Base-by-base conservation (phyloP, 2,329 filamentous ascomycete species). In the Aspergillus sp. region DNA sequence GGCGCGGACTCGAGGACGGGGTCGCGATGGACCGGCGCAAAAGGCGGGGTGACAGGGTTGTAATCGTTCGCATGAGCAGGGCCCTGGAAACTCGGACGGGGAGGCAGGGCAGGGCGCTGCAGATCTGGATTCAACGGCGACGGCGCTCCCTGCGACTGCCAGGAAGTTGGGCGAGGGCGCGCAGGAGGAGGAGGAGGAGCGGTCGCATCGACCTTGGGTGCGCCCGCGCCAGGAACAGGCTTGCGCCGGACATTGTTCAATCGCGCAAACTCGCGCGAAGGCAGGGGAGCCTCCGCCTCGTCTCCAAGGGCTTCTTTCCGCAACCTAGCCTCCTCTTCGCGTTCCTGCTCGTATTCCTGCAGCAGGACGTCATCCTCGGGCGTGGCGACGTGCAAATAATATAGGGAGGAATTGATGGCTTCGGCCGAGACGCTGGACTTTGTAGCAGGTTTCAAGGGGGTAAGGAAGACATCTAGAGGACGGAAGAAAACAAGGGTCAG, bases 401-500 rank as follows among this genome's bases (percentile, higher is more conserved):
- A 99, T 5, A 99, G 83, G 13, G 90, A 96, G 69, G 88, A 91
- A 58, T 89, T 86, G 52, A 99, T 88, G 72, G 97, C 94, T 73
- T 93, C 89, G 48, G 86, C 88, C 0, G 92, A 96, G 64, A 99
- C 91, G 62, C 92, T 94, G 5, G 77, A 75, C 74, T 95, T 96
- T 44, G 89, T 84, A 54, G 90, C 88, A 2, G 95, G 95, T 73
- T 96, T 96, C 64, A 95, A 84, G 0, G 95, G 91, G 1, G 94
- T 96, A 49, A 99, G 86, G 68, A 97, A 96, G 59, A 97, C 85
- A 82, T 97, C 94, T 95, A 68, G 55, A 47, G 23, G 63, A 48
- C 17, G n/a, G 52, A 36, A 48, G 55, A 60, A 44, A 23, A 36
- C 32, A 15, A 36, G 32, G 32, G 54, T 66, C 49, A 65, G 64